These are phyloP conservation scores for Nymphaea thermarum DNA, from an alignment of 164 flowering plant species.

Conservation along the genomic window DNA sequence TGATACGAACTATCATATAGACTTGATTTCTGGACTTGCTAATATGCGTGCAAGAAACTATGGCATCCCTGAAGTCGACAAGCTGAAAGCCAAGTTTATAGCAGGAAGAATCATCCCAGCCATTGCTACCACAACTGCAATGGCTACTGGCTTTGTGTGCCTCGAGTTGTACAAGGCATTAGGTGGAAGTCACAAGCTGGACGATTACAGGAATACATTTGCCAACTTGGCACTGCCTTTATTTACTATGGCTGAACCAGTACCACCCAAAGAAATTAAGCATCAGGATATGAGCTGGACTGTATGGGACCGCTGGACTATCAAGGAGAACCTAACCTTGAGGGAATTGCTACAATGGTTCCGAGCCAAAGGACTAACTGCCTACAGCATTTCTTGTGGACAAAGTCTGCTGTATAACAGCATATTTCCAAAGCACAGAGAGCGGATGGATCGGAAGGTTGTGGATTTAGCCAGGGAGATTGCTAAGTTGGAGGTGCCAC, in stretches of 20 bases:
- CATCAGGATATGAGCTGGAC: conserved; percentile 79
- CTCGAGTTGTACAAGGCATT: conserved; percentile 79
- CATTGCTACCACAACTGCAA: conserved; percentile 78
- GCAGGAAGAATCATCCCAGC: conserved; percentile 92
- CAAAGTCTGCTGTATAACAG: conserved; percentile 71
- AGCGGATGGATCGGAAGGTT: conserved; percentile 58
- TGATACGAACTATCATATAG: conserved; percentile 83
- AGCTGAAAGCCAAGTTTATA: conserved; percentile 80
- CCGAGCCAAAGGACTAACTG: conserved; percentile 54
- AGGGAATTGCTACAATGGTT: conserved; percentile 70
- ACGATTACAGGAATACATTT: conserved; percentile 78
- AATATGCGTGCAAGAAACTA: conserved; percentile 92
- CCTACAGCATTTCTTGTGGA: conserved; percentile 81
- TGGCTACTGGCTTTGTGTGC: conserved; percentile 92
- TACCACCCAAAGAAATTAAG: conserved; percentile 77
- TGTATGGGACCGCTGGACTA: conserved; percentile 83
- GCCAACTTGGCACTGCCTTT: conserved; percentile 79
- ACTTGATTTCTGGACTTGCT: conserved; percentile 72
- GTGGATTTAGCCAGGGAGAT: conserved; percentile 64
- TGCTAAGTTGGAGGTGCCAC: conserved; percentile 54
- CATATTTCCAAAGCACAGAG: conserved; percentile 61
- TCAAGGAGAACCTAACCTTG: conserved; percentile 49
- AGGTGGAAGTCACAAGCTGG: conserved; percentile 58
- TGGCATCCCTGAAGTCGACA: conserved; percentile 84
- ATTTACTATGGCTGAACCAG: conserved; percentile 84